phyloP scores from a whole-genome alignment of 2,329 filamentous ascomycete genomes.

The Hymenotorrendiella dingleyae region DNA sequence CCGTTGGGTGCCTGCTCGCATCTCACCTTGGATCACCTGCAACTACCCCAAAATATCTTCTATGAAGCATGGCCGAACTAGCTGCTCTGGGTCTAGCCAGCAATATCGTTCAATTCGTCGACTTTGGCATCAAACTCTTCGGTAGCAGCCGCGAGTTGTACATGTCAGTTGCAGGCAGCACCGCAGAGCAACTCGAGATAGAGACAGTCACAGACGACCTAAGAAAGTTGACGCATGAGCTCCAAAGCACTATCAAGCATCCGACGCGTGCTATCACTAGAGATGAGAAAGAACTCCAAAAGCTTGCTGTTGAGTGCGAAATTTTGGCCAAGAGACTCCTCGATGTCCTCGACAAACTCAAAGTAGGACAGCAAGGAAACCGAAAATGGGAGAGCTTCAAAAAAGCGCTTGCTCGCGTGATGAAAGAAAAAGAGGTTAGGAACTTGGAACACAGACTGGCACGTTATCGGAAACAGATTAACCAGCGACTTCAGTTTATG shows the following conservation, averaged over 20 bases:
- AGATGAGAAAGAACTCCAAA: neutral
- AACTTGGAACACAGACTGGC: neutral
- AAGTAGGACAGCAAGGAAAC: neutral
- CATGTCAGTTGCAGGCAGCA: neutral
- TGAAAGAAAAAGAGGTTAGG: neutral
- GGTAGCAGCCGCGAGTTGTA: neutral
- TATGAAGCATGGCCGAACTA: neutral
- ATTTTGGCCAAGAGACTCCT: neutral
- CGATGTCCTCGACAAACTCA: neutral
- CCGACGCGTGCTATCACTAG: too few species aligned
- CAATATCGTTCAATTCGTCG: neutral
- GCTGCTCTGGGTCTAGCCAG: neutral
- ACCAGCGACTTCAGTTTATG: neutral
- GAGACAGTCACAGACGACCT: neutral
- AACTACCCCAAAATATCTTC: too few species aligned
- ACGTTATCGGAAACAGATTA: neutral
- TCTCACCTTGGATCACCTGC: too few species aligned
- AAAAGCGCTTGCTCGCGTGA: neutral
- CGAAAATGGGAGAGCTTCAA: neutral
- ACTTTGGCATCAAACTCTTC: neutral
- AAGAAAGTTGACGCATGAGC: neutral
- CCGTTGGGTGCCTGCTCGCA: too few species aligned
- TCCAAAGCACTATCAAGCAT: neutral
- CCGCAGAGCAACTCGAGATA: neutral
- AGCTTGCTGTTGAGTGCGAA: neutral